Conservation (phyloP, 2,329 filamentous ascomycete species). For the Aspergillus ochraceoroseus region DNA sequence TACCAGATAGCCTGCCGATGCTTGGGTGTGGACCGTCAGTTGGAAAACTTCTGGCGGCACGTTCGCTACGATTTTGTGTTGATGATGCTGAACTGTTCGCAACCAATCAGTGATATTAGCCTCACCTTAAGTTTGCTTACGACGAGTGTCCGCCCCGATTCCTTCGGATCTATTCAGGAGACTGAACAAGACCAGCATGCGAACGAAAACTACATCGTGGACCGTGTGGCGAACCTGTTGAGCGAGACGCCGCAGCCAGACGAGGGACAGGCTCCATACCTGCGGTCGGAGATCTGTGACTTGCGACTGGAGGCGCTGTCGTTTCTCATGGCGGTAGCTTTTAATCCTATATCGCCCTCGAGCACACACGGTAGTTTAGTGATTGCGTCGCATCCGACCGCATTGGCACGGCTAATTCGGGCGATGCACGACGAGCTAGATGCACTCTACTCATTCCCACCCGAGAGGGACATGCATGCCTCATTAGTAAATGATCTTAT, state of each 20-base stretch:
- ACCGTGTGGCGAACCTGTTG: constrained; percentile 55
- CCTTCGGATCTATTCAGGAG: constrained; percentile 52
- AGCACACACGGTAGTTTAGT: constrained; percentile 55
- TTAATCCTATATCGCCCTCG: constrained; percentile 55
- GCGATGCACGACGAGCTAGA: constrained; percentile 69
- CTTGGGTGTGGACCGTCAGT: constrained; percentile 40
- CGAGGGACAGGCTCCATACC: constrained; percentile 42
- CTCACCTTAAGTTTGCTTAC: constrained; percentile 52
- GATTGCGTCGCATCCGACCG: constrained; percentile 63
- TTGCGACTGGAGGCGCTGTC: constrained; percentile 45
- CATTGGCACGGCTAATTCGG: constrained; percentile 69
- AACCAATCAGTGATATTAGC: constrained; percentile 53
- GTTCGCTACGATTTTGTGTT: constrained; percentile 56
- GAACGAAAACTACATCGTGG: constrained; percentile 49
- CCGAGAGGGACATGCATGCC: constrained; percentile 46
- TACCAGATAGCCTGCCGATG: constrained; percentile 50
- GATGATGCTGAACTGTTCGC: constrained; percentile 55
- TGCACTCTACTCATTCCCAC: constrained; percentile 51
- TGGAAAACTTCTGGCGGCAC: constrained; percentile 51
- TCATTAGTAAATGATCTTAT: constrained; percentile 56
- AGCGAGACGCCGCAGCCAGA: constrained; percentile 49
- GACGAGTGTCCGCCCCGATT: constrained; percentile 50
- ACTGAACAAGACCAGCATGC: constrained; percentile 38
- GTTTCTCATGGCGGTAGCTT: constrained; percentile 41
- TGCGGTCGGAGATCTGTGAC: constrained; percentile 36